Evolutionary conservation across 179 eudicot genomes (phyloP), one percentile per base, ranked within the genome.

Genomic region (Spergularia azorica): DNA sequence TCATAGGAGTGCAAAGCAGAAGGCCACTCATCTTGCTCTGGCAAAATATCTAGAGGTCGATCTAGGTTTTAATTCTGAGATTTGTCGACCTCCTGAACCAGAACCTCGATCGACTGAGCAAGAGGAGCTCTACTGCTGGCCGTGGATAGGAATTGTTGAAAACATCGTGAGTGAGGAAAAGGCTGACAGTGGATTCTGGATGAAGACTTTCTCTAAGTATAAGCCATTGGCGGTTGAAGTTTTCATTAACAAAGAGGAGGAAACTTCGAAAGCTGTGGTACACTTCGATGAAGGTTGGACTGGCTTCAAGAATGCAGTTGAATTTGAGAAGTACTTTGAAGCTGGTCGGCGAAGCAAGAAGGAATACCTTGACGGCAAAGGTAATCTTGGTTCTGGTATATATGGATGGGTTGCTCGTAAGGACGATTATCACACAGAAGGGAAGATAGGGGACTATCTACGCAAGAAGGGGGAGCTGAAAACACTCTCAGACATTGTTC

Each of bases 401-500:
- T 90, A 86, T 75, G 92, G 95, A 36, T 90, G 95, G 95, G 55
- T 89, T 76, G 95, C 90, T 2, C 80, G 89, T 15, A 84, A 73
- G 15, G 89, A 85, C 61, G 95, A 91, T 78, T 89, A 82, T 65
- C 72, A 82, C 69, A 72, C 86, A 17, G 77, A 85, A 39, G 89
- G 85, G 67, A 71, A 67, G 41, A 73, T 89, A 38, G 92, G 91
- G n/a, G 87, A 89, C 9, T 81, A 82, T 75, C 86, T 91, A 56
- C 87, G 86, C 59, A 79, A 80, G 85, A 85, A 79, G 73, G 77
- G 82, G 52, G 85, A 88, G 67, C 74, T 91, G 73, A 86, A 80
- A 81, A 85, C 88, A 54, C 61, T 87, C 43, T 52, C 84, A 15
- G 90, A 81, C 12, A 70, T 90, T 77, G 80, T 63, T 32, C 75